phyloP scores from a whole-genome alignment of 2,329 filamentous ascomycete species.

The Cercospora brassicicola region DNA sequence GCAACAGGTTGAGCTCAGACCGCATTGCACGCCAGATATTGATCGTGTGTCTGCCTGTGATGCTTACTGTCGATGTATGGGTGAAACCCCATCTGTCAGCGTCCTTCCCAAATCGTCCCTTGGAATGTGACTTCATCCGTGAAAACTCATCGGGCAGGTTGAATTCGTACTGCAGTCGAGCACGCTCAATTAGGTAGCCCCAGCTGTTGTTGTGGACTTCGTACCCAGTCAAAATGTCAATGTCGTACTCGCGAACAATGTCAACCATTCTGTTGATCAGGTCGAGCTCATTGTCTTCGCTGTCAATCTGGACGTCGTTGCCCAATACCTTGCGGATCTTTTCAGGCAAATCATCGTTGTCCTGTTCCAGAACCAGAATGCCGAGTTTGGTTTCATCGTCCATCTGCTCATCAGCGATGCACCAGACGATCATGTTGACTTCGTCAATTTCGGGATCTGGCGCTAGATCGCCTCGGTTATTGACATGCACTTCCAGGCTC shows the following conservation, averaged over 20 bases:
- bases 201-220: conserved; percentile 92
- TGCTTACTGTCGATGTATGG: conserved; percentile 82
- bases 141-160: conserved; percentile 90
- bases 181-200: conserved; percentile 93
- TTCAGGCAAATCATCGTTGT: conserved; percentile 56
- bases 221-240: conserved; percentile 90
- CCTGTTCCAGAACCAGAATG: conserved; percentile 62
- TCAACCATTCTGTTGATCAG: conserved; percentile 82
- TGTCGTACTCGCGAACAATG: conserved; percentile 79
- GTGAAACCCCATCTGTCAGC: conserved; percentile 91
- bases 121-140: conserved; percentile 78
- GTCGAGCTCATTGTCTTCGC: conserved; percentile 79
- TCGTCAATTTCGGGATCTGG: conserved; percentile 91
- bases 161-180: conserved; percentile 80
- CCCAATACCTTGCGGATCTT: conserved; percentile 62
- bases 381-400: conserved; percentile 70
- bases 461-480: conserved; percentile 74
- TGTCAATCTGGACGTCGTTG: conserved; percentile 61
- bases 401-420: conserved; percentile 62
- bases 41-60: conserved; percentile 95
- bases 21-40: conserved; percentile 97
- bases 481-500: conserved; percentile 90
- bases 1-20: conserved; percentile 82
- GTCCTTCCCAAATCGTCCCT: conserved; percentile 82
- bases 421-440: conserved; percentile 87